phyloP scores from a whole-genome alignment of 345 rosid genomes.

The Populus davidiana region DNA sequence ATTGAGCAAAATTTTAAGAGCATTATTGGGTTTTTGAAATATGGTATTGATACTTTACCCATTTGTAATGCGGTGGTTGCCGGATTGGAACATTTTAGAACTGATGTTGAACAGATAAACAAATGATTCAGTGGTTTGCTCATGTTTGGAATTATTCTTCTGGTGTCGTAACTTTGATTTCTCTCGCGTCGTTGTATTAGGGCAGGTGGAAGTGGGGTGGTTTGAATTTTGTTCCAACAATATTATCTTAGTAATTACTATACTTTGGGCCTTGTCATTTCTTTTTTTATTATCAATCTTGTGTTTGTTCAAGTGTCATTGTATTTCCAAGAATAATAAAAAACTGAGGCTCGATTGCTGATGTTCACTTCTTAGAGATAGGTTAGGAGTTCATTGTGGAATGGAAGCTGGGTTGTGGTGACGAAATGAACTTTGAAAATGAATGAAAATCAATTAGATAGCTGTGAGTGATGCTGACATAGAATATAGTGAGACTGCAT shows the following conservation, averaged over 20 bases:
- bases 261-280: slow-evolving; percentile 19
- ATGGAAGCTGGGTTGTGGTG: background rate
- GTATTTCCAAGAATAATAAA: background rate
- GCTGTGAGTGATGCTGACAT: background rate
- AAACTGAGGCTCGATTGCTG: background rate
- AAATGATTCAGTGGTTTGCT: slow-evolving; percentile 9
- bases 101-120: background rate
- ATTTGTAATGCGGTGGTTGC: slow-evolving; percentile 15
- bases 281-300: background rate
- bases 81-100: slow-evolving; percentile 11
- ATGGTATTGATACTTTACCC: background rate
- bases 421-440: slow-evolving; percentile 1
- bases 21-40: background rate
- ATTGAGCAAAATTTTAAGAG: background rate
- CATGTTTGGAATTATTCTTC: slow-evolving; percentile 20
- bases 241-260: background rate
- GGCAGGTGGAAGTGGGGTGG: slow-evolving; percentile 32
- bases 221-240: slow-evolving; percentile 22
- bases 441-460: background rate
- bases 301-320: slow-evolving; percentile 3
- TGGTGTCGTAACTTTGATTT: slow-evolving; percentile 10
- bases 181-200: slow-evolving; percentile 15
- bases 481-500: too few species aligned
- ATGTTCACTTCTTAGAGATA: slow-evolving; percentile 3
- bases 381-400: background rate